These are phyloP conservation scores for Elymus sibiricus DNA, from an alignment of 176 grass and related monocot genomes.

Conservation along the genomic window DNA sequence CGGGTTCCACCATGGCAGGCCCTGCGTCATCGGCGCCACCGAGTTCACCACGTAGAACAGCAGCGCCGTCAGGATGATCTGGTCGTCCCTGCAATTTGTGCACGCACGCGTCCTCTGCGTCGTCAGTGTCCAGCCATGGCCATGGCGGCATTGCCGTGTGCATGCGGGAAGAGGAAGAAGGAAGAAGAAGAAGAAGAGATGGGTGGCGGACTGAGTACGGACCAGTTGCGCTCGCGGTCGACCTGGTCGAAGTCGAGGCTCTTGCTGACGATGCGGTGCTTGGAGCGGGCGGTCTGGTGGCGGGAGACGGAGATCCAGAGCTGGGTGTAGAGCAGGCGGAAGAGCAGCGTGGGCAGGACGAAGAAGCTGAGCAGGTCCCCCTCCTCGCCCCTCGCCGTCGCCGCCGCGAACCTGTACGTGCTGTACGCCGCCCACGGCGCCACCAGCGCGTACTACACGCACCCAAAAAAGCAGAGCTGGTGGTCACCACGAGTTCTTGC, in stretches of 20 bases:
- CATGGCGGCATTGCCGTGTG: neutral
- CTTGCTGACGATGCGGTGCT: constrained; percentile 67
- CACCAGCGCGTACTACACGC: constrained; percentile 41
- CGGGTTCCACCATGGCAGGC: constrained; percentile 55
- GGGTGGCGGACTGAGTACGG: too few species aligned
- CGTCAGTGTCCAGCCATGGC: too few species aligned
- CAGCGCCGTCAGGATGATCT: constrained; percentile 79
- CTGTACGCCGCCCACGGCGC: constrained; percentile 54
- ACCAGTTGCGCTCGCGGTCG: constrained; percentile 93
- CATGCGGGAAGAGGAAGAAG: neutral
- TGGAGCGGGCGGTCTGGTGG: constrained; percentile 76
- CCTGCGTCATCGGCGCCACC: neutral
- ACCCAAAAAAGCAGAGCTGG: neutral
- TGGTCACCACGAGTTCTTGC: neutral
- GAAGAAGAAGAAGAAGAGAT: too few species aligned
- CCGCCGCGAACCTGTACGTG: constrained; percentile 39
- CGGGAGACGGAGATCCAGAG: constrained; percentile 86
- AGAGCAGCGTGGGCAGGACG: constrained; percentile 44
- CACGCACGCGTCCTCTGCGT: too few species aligned
- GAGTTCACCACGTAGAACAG: constrained; percentile 46
- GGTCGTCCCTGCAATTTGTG: constrained; percentile 69
- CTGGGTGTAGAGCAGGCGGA: constrained; percentile 71
- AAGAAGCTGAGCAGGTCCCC: constrained; percentile 30
- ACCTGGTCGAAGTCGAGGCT: constrained; percentile 95
- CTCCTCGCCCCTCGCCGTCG: constrained; percentile 9